phyloP scores from a whole-genome alignment of 345 rosid species.

The Schrenkiella parvula region DNA sequence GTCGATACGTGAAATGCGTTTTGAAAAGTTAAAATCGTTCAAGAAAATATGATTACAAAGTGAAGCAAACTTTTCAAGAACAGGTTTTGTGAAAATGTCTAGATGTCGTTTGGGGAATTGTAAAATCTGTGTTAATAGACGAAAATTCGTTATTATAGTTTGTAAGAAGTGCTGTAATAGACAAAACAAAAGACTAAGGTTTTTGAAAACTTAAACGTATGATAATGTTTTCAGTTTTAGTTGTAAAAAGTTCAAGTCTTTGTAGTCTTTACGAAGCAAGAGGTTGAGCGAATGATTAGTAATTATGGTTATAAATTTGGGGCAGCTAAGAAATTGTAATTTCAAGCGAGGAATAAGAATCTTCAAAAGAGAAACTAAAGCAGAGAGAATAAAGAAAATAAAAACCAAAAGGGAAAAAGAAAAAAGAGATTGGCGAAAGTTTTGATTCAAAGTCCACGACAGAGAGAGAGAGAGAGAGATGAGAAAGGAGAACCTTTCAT shows the following conservation, averaged over 20 bases:
- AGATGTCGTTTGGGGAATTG: not conserved
- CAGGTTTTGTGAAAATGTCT: not conserved
- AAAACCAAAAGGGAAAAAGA: slow-evolving; percentile 11
- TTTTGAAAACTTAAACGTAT: not conserved
- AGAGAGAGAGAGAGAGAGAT: slow-evolving; percentile 15
- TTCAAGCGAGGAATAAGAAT: slow-evolving; percentile 20
- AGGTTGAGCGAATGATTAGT: not conserved
- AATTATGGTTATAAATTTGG: not conserved
- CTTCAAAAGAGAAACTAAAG: slow-evolving; percentile 17
- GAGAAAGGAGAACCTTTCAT: slow-evolving; percentile 59
- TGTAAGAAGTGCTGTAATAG: not conserved
- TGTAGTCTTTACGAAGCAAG: not conserved
- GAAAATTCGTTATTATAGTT: no score
- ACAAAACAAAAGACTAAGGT: not conserved
- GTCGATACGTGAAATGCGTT: not conserved
- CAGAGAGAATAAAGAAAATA: slow-evolving; percentile 18
- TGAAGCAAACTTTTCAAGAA: not conserved
- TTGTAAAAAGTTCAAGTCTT: not conserved
- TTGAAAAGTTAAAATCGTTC: no score
- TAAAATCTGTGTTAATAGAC: not conserved
- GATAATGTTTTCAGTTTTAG: not conserved
- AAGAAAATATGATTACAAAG: no score
- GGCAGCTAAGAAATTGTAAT: slow-evolving; percentile 2
- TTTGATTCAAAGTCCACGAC: slow-evolving; percentile 26
- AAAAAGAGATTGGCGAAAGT: slow-evolving; percentile 15